Percentiles rank a stretch among this genome's conserved stretches.
Evolutionary conservation across 148 eudicot genomes (phyloP).

Genomic region (Tetragonia tetragonoides): DNA sequence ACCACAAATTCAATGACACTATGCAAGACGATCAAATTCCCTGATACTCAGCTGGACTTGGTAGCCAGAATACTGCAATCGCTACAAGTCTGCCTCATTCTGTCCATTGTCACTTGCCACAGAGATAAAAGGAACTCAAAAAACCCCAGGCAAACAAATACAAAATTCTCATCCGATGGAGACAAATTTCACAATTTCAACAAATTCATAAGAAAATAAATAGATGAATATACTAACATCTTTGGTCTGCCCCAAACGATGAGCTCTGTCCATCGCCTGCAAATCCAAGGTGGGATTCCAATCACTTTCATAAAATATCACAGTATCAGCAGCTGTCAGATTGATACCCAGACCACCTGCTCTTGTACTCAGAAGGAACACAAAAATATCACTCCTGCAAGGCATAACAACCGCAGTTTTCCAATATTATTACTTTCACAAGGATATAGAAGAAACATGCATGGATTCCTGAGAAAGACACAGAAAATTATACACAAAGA

Average conservation of each 20-base stretch:
- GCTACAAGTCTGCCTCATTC: neutral
- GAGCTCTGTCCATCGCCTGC: conserved; percentile 99
- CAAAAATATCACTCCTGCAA: conserved; percentile 91
- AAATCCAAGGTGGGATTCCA: conserved; percentile 99
- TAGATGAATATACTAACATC: conserved; percentile 59
- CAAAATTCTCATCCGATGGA: conserved; percentile 4
- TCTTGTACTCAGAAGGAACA: conserved; percentile 93
- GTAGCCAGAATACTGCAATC: neutral
- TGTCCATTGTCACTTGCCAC: neutral
- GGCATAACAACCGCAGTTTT: conserved; percentile 19
- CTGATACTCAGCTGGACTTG: neutral
- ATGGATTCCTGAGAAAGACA: neutral
- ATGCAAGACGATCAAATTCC: neutral
- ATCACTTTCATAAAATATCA: conserved; percentile 97
- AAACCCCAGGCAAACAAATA: neutral
- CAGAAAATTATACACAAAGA: neutral
- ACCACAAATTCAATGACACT: neutral
- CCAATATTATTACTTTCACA: conserved; percentile 9
- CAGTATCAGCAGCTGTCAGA: conserved; percentile 97
- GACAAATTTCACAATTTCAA: neutral
- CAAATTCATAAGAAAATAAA: neutral
- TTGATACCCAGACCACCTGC: conserved; percentile 98
- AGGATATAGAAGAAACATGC: neutral
- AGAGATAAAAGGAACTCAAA: neutral
- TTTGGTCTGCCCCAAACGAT: conserved; percentile 97